phyloP scores from a whole-genome alignment of 2,329 filamentous ascomycete species.

The Ophiocordyceps robertsii region DNA sequence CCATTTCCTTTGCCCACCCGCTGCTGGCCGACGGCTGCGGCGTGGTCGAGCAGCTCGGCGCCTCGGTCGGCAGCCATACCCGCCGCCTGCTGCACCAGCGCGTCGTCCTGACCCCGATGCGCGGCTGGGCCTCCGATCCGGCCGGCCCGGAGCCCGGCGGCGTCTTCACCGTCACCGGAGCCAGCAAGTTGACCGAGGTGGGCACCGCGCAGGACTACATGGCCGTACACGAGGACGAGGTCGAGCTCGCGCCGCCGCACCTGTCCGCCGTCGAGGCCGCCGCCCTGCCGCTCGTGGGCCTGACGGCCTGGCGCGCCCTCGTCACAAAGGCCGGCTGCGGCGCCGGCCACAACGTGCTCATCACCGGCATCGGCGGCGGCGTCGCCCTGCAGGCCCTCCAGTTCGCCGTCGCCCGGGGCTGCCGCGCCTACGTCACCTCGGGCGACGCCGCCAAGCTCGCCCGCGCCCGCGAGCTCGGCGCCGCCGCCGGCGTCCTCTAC shows the following conservation, averaged over 20 bases:
- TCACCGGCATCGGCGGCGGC: constrained; percentile 88
- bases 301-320: constrained; percentile 81
- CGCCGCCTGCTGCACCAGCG: constrained; percentile 42
- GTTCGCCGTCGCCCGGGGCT: constrained; percentile 63
- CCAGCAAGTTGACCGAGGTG: constrained; percentile 42
- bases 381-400: constrained; percentile 73
- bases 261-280: constrained; percentile 63
- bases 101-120: constrained; percentile 66
- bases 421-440: constrained; percentile 71
- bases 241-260: constrained; percentile 65
- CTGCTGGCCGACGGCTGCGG: constrained; percentile 76
- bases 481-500: constrained; percentile 71
- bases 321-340: constrained; percentile 62
- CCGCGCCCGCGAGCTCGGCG: constrained; percentile 59
- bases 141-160: constrained; percentile 56
- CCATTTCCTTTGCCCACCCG: constrained; percentile 64
- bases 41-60: constrained; percentile 48
- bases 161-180: constrained; percentile 54
- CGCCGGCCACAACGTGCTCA: constrained; percentile 58
- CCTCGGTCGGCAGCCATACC: constrained; percentile 6
- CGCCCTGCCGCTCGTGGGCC: constrained; percentile 68
- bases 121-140: constrained; percentile 60
- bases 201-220: constrained; percentile 69
- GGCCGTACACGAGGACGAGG: constrained; percentile 53
- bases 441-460: constrained; percentile 63